These are phyloP conservation scores for Moesziomyces sp. DNA, from an alignment of 1,284 basidiomycete species.

Conservation along the genomic window DNA sequence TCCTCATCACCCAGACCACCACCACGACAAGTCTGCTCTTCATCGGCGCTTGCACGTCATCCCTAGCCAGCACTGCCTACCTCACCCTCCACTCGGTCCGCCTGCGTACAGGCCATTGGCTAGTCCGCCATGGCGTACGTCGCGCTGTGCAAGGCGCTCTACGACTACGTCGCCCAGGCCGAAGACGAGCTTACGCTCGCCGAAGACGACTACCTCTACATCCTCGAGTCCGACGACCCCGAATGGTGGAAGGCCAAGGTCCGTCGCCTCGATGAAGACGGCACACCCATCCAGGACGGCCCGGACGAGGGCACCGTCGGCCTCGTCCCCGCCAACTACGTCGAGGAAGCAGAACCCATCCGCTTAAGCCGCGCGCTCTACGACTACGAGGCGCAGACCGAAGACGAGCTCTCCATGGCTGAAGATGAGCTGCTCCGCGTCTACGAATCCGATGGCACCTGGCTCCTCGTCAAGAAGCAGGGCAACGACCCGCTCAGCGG, in stretches of 20 bases:
- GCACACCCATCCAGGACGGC: conserved; percentile 35
- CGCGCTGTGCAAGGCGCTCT: conserved; percentile 62
- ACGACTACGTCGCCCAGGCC: conserved; percentile 66
- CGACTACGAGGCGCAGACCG: conserved; percentile 63
- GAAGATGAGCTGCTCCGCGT: conserved; percentile 63
- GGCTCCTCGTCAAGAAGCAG: conserved; percentile 65
- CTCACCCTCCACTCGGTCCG: background rate
- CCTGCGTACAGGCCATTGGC: background rate
- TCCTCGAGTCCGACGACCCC: conserved; percentile 64
- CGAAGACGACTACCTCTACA: conserved; percentile 65
- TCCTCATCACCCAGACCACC: too few relatives aligned
- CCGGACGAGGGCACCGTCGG: conserved; percentile 50
- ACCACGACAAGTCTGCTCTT: too few relatives aligned
- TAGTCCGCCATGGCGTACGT: conserved; percentile 62
- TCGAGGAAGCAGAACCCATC: conserved; percentile 63
- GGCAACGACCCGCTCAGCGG: conserved; percentile 53
- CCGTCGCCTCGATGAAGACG: conserved; percentile 41
- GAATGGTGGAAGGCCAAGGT: conserved; percentile 67
- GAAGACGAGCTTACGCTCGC: conserved; percentile 64
- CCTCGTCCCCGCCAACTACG: conserved; percentile 66
- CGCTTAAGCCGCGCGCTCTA: conserved; percentile 62
- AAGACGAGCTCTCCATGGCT: conserved; percentile 61
- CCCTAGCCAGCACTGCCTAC: too few relatives aligned
- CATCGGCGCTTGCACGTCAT: too few relatives aligned
- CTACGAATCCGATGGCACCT: conserved; percentile 61